Evolutionary conservation across 495 filamentous ascomycete species (phyloP).

Genomic region (Aspergillus wentii): DNA sequence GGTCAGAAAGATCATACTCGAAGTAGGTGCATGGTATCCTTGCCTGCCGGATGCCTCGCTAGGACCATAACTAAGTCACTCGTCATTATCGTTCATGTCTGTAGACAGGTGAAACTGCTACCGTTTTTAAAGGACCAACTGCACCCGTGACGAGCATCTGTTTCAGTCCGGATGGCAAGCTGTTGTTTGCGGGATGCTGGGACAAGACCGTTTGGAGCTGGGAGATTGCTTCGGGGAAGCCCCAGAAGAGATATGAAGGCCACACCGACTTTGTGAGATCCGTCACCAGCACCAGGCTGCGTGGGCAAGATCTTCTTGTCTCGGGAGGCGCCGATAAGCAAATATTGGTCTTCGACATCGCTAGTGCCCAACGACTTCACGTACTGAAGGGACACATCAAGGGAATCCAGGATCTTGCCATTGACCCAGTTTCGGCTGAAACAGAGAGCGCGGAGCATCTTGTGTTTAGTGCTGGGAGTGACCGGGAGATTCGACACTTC

Average conservation of each 20-base stretch:
- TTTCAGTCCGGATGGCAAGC: constrained; percentile 53
- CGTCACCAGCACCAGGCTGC: constrained; percentile 47
- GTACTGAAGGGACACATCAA: constrained; percentile 75
- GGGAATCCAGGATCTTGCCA: constrained; percentile 66
- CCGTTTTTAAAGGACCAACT: constrained; percentile 64
- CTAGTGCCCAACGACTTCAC: constrained; percentile 61
- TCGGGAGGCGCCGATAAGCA: constrained; percentile 83
- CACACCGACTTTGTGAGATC: constrained; percentile 91
- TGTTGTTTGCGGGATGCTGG: constrained; percentile 85
- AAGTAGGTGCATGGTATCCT: constrained; percentile 57
- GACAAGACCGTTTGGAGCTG: constrained; percentile 88
- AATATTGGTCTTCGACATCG: constrained; percentile 77
- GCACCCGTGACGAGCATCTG: constrained; percentile 77
- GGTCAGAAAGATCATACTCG: constrained; percentile 64
- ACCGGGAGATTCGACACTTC: constrained; percentile 73
- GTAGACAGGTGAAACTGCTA: constrained; percentile 45
- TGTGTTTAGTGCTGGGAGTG: constrained; percentile 76
- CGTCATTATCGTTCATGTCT: constrained; percentile 2
- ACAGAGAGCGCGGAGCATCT: constrained; percentile 36
- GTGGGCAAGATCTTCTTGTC: constrained; percentile 62
- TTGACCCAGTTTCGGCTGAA: constrained; percentile 57
- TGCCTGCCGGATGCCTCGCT: constrained; percentile 1
- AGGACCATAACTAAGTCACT: constrained; percentile 4
- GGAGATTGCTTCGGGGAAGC: constrained; percentile 52
- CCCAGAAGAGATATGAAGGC: constrained; percentile 58